Conservation (phyloP, 495 filamentous ascomycete species). For the Oleoguttula mirabilis region DNA sequence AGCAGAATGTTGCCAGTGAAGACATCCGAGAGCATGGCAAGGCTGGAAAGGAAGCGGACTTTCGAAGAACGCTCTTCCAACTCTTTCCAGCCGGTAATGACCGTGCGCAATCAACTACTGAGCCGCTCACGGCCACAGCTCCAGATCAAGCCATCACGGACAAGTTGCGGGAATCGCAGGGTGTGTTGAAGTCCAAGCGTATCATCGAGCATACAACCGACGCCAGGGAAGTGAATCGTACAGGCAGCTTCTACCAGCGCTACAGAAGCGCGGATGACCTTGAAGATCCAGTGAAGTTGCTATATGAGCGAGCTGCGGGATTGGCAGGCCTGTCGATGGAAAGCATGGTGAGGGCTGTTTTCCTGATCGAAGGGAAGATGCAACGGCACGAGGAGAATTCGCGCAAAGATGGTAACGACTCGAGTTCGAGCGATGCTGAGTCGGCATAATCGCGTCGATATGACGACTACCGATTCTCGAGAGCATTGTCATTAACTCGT, state of each 20-base stretch:
- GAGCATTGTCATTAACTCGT: too few species aligned
- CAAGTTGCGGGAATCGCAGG: neutral
- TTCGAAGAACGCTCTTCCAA: slow-evolving; percentile 34
- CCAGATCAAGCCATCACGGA: neutral
- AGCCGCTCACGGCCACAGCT: neutral
- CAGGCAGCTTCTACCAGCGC: slow-evolving; percentile 15
- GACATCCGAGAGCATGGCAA: slow-evolving; percentile 11
- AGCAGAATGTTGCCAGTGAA: slow-evolving; percentile 29
- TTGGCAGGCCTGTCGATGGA: slow-evolving; percentile 15
- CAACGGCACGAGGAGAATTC: slow-evolving; percentile 5
- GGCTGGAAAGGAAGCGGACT: slow-evolving; percentile 17
- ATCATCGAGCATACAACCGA: neutral
- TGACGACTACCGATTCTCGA: neutral
- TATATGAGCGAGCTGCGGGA: slow-evolving; percentile 15
- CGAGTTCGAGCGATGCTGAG: too few species aligned
- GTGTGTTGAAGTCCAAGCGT: neutral
- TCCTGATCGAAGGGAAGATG: slow-evolving; percentile 11
- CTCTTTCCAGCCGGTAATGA: slow-evolving; percentile 38
- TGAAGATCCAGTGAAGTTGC: slow-evolving; percentile 4
- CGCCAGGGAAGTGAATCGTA: slow-evolving; percentile 7
- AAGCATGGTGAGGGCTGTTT: slow-evolving; percentile 16
- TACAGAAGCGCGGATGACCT: slow-evolving; percentile 12
- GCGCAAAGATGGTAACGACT: too few species aligned
- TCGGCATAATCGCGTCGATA: neutral
- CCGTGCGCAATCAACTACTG: neutral